phyloP scores from a whole-genome alignment of 164 flowering plant genomes.

The Malania oleifera region DNA sequence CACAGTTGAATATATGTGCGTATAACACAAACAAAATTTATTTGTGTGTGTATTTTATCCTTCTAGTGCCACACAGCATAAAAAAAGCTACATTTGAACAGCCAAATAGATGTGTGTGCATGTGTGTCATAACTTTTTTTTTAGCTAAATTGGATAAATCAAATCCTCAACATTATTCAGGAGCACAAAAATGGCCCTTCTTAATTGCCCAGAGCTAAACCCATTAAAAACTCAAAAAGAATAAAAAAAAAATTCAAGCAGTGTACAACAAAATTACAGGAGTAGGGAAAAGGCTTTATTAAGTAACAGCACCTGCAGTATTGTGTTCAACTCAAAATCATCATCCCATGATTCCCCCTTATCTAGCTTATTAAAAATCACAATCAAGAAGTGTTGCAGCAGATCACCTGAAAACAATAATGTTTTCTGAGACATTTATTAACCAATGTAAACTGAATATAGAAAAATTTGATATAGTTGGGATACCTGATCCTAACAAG shows the following conservation, averaged over 20 bases:
- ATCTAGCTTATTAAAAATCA: slow-evolving; percentile 77
- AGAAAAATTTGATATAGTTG: not conserved
- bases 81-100: too few species aligned
- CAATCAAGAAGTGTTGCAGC: slow-evolving; percentile 83
- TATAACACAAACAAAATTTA: too few species aligned
- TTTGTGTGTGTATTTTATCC: too few species aligned
- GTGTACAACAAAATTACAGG: not conserved
- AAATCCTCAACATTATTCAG: too few species aligned
- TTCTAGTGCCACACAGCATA: too few species aligned
- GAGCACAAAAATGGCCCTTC: too few species aligned
- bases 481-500: slow-evolving; percentile 87
- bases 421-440: not conserved
- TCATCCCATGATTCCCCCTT: slow-evolving; percentile 89
- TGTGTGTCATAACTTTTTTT: too few species aligned
- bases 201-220: too few species aligned
- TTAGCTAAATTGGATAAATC: too few species aligned
- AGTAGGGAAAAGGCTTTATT: not conserved
- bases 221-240: not conserved
- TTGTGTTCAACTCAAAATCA: slow-evolving; percentile 89
- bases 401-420: slow-evolving; percentile 65
- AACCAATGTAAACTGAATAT: not conserved
- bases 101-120: too few species aligned
- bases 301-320: slow-evolving; percentile 61
- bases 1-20: too few species aligned
- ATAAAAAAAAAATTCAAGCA: not conserved